Percentiles rank a stretch among this genome's conserved stretches.
These are phyloP conservation scores for Trichomonas vaginalis DNA, from an alignment of 208 protist species.

Conservation along the genomic window DNA sequence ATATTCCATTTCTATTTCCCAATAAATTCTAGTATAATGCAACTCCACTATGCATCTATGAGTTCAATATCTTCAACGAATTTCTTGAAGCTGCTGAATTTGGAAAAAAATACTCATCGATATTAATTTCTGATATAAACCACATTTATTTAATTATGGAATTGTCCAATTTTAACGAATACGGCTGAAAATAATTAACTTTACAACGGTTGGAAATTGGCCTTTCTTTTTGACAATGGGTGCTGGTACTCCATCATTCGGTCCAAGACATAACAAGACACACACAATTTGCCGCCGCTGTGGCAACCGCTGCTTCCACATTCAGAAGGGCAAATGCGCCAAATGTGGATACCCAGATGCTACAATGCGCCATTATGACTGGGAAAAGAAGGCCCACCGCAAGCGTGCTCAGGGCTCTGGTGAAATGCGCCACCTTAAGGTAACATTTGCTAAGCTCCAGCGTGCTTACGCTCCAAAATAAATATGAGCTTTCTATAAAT, in stretches of 20 bases:
- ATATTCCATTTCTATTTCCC: no score
- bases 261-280: slow-evolving; percentile 22
- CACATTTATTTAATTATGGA: no score
- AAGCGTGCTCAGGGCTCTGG: slow-evolving; percentile 11
- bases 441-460: background rate
- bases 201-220: no score
- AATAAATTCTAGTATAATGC: no score
- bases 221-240: background rate
- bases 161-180: no score
- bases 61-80: no score
- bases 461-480: background rate
- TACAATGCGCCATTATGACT: slow-evolving; percentile 23
- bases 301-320: slow-evolving; percentile 10
- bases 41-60: no score
- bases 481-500: no score
- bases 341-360: slow-evolving; percentile 19
- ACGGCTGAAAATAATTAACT: no score
- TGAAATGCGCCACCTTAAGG: slow-evolving; percentile 11
- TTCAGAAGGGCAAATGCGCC: slow-evolving; percentile 17
- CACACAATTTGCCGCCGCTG: slow-evolving; percentile 23
- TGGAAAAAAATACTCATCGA: no score
- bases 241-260: slow-evolving; percentile 23
- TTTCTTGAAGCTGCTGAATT: no score
- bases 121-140: no score
- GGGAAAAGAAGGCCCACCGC: slow-evolving; percentile 15